phyloP scores from a whole-genome alignment of 345 rosid genomes.

The Turritis glabra region DNA sequence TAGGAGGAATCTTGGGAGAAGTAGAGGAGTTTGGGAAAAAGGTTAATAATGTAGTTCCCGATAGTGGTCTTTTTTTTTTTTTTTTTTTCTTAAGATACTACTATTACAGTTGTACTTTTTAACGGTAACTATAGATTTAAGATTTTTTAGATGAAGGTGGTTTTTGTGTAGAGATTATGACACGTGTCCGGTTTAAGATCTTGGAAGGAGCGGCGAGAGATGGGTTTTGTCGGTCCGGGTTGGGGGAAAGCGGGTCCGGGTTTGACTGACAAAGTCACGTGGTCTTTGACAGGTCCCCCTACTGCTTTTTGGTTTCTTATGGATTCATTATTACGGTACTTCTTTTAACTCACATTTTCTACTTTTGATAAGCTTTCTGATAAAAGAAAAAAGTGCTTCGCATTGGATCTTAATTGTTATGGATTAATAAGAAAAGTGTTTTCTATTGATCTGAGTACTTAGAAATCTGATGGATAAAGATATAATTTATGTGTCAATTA shows the following conservation, averaged over 20 bases:
- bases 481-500: no score
- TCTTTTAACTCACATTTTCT: constrained; percentile 11
- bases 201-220: constrained; percentile 33
- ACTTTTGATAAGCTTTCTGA: not conserved
- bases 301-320: constrained; percentile 38
- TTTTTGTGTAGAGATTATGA: not conserved
- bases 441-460: no score
- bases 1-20: constrained; percentile 41
- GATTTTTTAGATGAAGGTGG: not conserved
- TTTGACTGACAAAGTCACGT: constrained; percentile 44
- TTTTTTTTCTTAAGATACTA: constrained; percentile 18
- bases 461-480: no score
- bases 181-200: constrained; percentile 37
- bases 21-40: constrained; percentile 29
- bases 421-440: no score
- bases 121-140: constrained; percentile 25
- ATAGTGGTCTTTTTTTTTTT: not conserved
- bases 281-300: constrained; percentile 35
- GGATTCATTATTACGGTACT: constrained; percentile 32
- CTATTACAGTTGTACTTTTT: constrained; percentile 31
- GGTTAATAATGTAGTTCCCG: constrained; percentile 28
- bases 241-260: constrained; percentile 28
- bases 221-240: constrained; percentile 41
- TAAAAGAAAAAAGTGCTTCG: not conserved
- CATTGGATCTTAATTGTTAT: not conserved